Conservation (phyloP, 805 yeast genomes). For the Wickerhamomyces pijperi region DNA sequence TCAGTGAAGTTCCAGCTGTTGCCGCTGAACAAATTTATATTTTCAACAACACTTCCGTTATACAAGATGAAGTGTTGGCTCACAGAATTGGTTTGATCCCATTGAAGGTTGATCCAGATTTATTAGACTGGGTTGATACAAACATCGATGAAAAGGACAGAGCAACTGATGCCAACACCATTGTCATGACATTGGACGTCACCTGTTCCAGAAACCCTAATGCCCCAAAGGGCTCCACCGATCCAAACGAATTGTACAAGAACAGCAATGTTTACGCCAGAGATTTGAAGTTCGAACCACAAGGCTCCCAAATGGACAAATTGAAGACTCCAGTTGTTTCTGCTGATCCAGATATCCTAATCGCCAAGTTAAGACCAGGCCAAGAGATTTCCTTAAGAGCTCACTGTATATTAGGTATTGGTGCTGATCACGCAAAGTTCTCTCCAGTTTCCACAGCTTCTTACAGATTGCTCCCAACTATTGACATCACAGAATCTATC, state of each 20-base stretch:
- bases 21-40: constrained; percentile 90
- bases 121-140: constrained; percentile 71
- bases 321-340: constrained; percentile 68
- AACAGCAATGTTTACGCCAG: constrained; percentile 83
- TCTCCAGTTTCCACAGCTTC: constrained; percentile 97
- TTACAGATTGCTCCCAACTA: constrained; percentile 83
- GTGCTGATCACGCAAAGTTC: constrained; percentile 93
- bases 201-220: constrained; percentile 79
- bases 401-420: constrained; percentile 86
- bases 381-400: constrained; percentile 88
- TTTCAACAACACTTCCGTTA: constrained; percentile 90
- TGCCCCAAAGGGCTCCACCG: constrained; percentile 66
- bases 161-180: constrained; percentile 80
- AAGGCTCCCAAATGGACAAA: constrained; percentile 70
- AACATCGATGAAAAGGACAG: constrained; percentile 52
- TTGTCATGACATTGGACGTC: constrained; percentile 72
- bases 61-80: constrained; percentile 94
- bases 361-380: constrained; percentile 93
- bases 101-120: constrained; percentile 82
- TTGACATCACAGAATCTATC: constrained; percentile 65
- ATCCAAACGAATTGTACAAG: constrained; percentile 74
- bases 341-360: constrained; percentile 76
- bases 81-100: constrained; percentile 93
- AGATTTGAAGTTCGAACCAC: constrained; percentile 84
- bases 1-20: constrained; percentile 90